Conservation (phyloP, 495 filamentous ascomycete genomes). For the Chaetomidium leptoderma region DNA sequence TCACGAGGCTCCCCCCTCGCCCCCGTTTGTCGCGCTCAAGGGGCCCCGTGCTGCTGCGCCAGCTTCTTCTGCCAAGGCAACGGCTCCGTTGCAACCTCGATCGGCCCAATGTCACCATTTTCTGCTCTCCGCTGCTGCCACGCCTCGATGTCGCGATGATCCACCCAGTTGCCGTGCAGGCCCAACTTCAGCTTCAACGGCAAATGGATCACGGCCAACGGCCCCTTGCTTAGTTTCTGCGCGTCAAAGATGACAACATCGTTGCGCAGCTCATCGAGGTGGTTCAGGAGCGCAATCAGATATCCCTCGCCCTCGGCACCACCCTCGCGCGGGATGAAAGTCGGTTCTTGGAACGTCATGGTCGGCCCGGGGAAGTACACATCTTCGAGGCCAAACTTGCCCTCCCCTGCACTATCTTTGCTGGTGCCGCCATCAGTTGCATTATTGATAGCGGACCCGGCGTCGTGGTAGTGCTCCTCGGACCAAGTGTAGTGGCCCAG, state of each 20-base stretch:
- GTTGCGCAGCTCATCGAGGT: conserved; percentile 47
- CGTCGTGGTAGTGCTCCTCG: conserved; percentile 26
- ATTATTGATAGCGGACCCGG: neutral
- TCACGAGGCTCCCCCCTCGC: neutral
- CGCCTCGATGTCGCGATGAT: conserved; percentile 42
- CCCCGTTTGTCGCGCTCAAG: no score
- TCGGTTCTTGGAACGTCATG: conserved; percentile 54
- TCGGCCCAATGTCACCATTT: conserved; percentile 39
- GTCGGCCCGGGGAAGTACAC: conserved; percentile 48
- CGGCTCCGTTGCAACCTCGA: conserved; percentile 37
- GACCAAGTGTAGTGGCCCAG: conserved; percentile 44
- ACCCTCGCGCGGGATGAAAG: conserved; percentile 49
- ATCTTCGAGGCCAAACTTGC: conserved; percentile 32
- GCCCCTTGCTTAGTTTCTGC: conserved; percentile 39
- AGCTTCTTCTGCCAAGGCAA: conserved; percentile 41
- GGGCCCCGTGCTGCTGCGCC: neutral
- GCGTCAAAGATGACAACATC: conserved; percentile 51
- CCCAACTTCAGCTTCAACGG: conserved; percentile 43
- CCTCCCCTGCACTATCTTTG: neutral
- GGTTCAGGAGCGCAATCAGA: conserved; percentile 52
- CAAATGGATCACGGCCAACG: conserved; percentile 45
- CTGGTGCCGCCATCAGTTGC: no score
- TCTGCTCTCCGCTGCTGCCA: conserved; percentile 36
- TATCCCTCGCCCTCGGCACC: conserved; percentile 53
- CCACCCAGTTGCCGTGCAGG: conserved; percentile 48